These are phyloP conservation scores for Neofusicoccum kwambonambiense DNA, from an alignment of 2,329 filamentous ascomycete genomes.

Conservation along the genomic window DNA sequence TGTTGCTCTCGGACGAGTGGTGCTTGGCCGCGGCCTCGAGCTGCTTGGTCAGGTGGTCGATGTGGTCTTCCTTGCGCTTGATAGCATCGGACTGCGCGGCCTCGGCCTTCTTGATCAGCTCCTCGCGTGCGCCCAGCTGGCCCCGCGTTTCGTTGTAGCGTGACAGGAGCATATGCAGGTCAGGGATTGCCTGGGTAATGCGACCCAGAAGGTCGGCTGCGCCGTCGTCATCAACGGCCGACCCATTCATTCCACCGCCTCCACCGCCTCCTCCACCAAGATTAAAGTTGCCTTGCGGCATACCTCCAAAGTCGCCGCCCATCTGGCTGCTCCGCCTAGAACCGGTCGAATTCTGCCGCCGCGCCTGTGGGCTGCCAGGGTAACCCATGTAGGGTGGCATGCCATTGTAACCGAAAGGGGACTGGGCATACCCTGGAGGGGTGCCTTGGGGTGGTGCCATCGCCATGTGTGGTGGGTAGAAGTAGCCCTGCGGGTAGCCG, in stretches of 20 bases:
- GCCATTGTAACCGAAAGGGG: constrained; percentile 29
- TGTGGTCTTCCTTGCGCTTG: constrained; percentile 54
- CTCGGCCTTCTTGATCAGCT: constrained; percentile 49
- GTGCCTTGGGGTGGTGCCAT: constrained; percentile 36
- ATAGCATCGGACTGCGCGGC: constrained; percentile 52
- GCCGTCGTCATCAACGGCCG: constrained; percentile 36
- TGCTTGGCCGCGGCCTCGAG: constrained; percentile 51
- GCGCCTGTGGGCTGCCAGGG: constrained; percentile 29
- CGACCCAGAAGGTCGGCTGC: constrained; percentile 38
- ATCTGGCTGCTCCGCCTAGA: constrained; percentile 26
- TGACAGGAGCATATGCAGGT: constrained; percentile 37
- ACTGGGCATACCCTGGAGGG: constrained; percentile 37
- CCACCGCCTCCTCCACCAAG: not conserved
- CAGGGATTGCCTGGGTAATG: constrained; percentile 39
- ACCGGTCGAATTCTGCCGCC: constrained; percentile 37
- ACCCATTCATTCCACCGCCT: constrained; percentile 8
- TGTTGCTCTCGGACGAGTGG: constrained; percentile 50
- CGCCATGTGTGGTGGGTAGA: constrained; percentile 28
- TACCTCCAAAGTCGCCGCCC: not conserved
- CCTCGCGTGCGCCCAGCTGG: constrained; percentile 50
- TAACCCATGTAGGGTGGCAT: constrained; percentile 35
- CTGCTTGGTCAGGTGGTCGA: constrained; percentile 51
- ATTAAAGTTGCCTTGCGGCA: not conserved
- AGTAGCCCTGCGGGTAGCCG: constrained; percentile 38
- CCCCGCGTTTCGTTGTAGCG: constrained; percentile 53